These are phyloP conservation scores for Agaricus blazei DNA, from an alignment of 768 basidiomycete species.

Conservation along the genomic window DNA sequence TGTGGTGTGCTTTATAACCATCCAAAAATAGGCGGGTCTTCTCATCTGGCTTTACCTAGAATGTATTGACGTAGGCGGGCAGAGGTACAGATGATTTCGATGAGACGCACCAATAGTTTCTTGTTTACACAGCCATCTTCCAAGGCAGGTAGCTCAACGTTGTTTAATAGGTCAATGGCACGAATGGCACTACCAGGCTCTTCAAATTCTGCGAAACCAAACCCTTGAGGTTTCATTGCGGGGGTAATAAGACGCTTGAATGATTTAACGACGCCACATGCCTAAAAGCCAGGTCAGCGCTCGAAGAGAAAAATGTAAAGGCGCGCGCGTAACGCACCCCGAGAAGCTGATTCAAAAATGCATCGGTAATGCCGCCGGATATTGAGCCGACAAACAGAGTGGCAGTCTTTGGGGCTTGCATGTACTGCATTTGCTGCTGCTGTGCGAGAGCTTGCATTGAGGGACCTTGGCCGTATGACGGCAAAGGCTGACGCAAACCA, in stretches of 20 bases:
- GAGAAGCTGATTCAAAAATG: constrained; percentile 74
- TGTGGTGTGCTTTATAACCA: constrained; percentile 74
- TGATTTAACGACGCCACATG: constrained; percentile 84
- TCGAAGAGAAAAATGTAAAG: not conserved
- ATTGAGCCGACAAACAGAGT: constrained; percentile 93
- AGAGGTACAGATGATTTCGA: constrained; percentile 30
- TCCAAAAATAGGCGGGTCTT: constrained; percentile 88
- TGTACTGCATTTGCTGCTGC: constrained; percentile 73
- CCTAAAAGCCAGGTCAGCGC: constrained; percentile 38
- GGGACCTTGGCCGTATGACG: constrained; percentile 87
- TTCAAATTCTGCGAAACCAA: constrained; percentile 95
- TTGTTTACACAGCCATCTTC: constrained; percentile 50
- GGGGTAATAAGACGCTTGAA: constrained; percentile 93
- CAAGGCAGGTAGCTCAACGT: constrained; percentile 47
- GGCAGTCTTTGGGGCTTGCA: constrained; percentile 66
- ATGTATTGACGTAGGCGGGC: constrained; percentile 36
- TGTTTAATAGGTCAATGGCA: constrained; percentile 46
- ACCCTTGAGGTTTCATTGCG: constrained; percentile 91
- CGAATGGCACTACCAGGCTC: constrained; percentile 89
- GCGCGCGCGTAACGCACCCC: constrained; percentile 43
- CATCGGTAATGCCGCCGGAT: constrained; percentile 86
- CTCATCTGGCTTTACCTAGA: constrained; percentile 91
- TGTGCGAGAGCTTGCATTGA: constrained; percentile 88
- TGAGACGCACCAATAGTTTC: constrained; percentile 55
- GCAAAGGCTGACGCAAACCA: constrained; percentile 83